Conservation (phyloP, 768 basidiomycete species). For the Sporobolomyces phaffii region DNA sequence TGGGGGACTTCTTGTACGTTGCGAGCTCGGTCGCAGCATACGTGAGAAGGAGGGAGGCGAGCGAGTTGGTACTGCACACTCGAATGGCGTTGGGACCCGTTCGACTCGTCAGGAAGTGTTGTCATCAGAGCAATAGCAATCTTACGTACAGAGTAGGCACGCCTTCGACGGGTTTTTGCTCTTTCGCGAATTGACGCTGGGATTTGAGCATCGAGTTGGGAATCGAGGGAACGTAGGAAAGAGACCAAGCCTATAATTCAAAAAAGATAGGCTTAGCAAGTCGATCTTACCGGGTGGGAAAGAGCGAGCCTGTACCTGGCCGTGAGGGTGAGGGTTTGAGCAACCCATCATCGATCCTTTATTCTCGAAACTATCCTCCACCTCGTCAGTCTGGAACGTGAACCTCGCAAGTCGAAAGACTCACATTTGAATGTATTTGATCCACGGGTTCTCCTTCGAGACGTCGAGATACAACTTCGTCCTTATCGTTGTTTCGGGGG, state of each 20-base stretch:
- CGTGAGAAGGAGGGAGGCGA: slow-evolving; percentile 34
- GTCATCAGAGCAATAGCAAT: too few relatives aligned
- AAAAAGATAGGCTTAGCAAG: not conserved
- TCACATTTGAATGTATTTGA: slow-evolving; percentile 43
- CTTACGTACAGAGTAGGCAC: slow-evolving; percentile 33
- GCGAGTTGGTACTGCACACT: slow-evolving; percentile 25
- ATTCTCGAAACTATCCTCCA: slow-evolving; percentile 54
- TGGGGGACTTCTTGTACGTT: slow-evolving; percentile 52
- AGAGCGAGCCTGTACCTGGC: too few relatives aligned
- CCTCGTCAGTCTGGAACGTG: not conserved
- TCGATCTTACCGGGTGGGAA: too few relatives aligned
- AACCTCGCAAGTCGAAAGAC: slow-evolving; percentile 2
- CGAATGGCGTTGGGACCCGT: too few relatives aligned
- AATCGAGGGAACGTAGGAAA: slow-evolving; percentile 64
- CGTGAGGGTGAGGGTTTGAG: slow-evolving; percentile 89
- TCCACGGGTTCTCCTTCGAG: slow-evolving; percentile 37
- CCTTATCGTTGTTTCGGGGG: slow-evolving; percentile 26
- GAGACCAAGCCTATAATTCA: slow-evolving; percentile 45
- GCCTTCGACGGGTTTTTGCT: slow-evolving; percentile 1
- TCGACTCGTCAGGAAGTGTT: too few relatives aligned
- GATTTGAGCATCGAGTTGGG: slow-evolving; percentile 46
- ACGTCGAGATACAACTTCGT: slow-evolving; percentile 40
- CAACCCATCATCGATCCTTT: slow-evolving; percentile 94
- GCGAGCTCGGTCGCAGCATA: slow-evolving; percentile 48
- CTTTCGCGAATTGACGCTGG: slow-evolving; percentile 28